These are phyloP conservation scores for Fusarium sp. DNA, from an alignment of 2,329 filamentous ascomycete species.

Conservation along the genomic window DNA sequence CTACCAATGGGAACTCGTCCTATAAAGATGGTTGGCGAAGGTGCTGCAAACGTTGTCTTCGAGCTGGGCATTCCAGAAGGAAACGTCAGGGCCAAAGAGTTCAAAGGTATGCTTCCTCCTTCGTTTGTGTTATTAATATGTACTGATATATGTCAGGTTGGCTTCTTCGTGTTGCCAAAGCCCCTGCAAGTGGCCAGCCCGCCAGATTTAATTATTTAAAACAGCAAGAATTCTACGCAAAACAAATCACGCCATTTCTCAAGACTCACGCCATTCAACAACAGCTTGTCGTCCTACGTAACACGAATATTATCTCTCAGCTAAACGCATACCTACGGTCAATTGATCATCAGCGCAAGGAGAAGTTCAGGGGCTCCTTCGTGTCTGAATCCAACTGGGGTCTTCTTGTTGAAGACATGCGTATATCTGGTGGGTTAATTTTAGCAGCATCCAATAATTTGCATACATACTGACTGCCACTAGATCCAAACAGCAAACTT, in stretches of 20 bases:
- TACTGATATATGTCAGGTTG: slow-evolving; percentile 46
- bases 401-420: slow-evolving; percentile 80
- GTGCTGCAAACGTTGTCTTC: slow-evolving; percentile 82
- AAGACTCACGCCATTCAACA: slow-evolving; percentile 51
- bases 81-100: slow-evolving; percentile 46
- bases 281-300: slow-evolving; percentile 52
- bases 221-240: slow-evolving; percentile 53
- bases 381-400: slow-evolving; percentile 69
- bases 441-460: not conserved
- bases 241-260: slow-evolving; percentile 50
- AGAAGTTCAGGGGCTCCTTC: slow-evolving; percentile 61
- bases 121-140: not conserved
- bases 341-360: slow-evolving; percentile 58
- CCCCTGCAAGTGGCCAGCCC: slow-evolving; percentile 45
- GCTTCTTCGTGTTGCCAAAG: slow-evolving; percentile 55
- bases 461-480: slow-evolving; percentile 6
- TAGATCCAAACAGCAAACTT: slow-evolving; percentile 53
- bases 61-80: slow-evolving; percentile 60
- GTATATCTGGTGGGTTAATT: slow-evolving; percentile 46
- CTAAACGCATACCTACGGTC: slow-evolving; percentile 65
- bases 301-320: slow-evolving; percentile 52
- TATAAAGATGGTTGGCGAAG: slow-evolving; percentile 68
- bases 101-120: slow-evolving; percentile 50
- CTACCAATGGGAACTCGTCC: slow-evolving; percentile 51
- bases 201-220: slow-evolving; percentile 53